These are phyloP conservation scores for Aquilaria yunnanensis DNA, from an alignment of 345 rosid genomes.

Conservation along the genomic window DNA sequence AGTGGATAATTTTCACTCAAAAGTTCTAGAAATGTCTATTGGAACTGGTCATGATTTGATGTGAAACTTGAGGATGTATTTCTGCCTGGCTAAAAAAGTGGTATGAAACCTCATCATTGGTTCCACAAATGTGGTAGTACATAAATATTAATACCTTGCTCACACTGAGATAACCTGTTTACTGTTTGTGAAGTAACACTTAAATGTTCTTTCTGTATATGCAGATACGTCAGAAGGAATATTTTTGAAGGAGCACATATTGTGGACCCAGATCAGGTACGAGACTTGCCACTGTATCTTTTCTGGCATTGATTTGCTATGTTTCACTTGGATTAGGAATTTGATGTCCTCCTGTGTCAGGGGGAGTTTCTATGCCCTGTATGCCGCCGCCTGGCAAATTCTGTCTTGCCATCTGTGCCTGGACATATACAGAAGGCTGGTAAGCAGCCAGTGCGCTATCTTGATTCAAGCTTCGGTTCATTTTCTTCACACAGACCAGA, in stretches of 20 bases:
- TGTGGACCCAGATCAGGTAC: conserved; percentile 76
- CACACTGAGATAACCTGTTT: too few relatives aligned
- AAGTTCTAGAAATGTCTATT: too few relatives aligned
- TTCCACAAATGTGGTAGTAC: too few relatives aligned
- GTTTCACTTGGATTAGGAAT: conserved; percentile 9
- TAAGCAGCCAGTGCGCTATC: conserved; percentile 40
- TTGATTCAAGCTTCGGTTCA: conserved; percentile 9
- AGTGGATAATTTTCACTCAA: too few relatives aligned
- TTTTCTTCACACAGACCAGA: conserved; percentile 19
- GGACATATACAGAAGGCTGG: conserved; percentile 36
- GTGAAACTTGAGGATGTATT: too few relatives aligned
- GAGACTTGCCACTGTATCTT: not conserved
- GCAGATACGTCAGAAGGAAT: conserved; percentile 63
- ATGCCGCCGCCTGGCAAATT: conserved; percentile 86
- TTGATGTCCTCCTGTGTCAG: conserved; percentile 35
- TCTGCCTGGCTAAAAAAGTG: too few relatives aligned
- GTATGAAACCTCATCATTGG: too few relatives aligned
- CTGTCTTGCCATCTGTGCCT: conserved; percentile 61
- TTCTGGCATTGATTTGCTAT: not conserved
- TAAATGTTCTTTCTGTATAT: not conserved
- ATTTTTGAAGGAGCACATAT: conserved; percentile 87
- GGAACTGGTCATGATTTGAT: too few relatives aligned
- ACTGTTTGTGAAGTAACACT: too few relatives aligned
- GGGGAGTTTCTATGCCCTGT: conserved; percentile 97
- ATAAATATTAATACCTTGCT: too few relatives aligned